Conservation (phyloP, 495 filamentous ascomycete species). For the Polyplosphaeria fusca region DNA sequence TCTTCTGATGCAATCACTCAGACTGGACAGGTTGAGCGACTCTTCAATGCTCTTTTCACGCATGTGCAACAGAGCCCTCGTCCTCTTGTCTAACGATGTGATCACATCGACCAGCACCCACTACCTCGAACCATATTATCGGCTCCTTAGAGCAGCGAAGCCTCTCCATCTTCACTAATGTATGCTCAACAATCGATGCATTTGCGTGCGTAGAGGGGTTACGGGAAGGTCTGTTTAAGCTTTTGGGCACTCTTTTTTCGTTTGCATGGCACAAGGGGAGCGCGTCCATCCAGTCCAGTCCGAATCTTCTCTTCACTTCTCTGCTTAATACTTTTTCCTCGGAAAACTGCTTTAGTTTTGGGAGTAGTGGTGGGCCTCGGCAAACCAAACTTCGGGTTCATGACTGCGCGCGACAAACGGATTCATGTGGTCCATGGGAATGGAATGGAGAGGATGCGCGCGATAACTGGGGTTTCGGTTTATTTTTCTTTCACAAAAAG, state of each 20-base stretch:
- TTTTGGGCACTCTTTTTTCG: conserved; percentile 23
- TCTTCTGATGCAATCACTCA: not conserved
- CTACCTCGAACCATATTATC: conserved; percentile 2
- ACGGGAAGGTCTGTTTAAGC: conserved; percentile 1
- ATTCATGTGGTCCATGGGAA: not conserved
- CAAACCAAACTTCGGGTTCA: no score
- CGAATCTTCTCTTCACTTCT: conserved; percentile 1
- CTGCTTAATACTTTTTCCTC: conserved; percentile 10
- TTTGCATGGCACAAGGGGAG: conserved; percentile 7
- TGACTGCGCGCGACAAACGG: no score
- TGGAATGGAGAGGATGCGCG: not conserved
- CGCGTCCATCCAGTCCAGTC: no score
- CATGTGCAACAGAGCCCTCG: conserved; percentile 33
- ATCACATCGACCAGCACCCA: not conserved
- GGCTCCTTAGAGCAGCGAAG: not conserved
- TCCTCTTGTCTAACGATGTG: conserved; percentile 14
- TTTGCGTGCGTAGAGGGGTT: conserved; percentile 33
- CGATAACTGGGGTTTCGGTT: not conserved
- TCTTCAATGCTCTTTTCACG: conserved; percentile 33
- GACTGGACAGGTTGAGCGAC: conserved; percentile 22
- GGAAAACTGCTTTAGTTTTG: not conserved
- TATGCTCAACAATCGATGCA: conserved; percentile 26
- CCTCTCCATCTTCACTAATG: conserved; percentile 18
- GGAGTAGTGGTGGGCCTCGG: not conserved
- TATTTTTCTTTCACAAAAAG: conserved; percentile 1